Percentiles rank a stretch among this genome's conserved stretches.
Evolutionary conservation across 2,329 filamentous ascomycete species (phyloP).

Genomic region (Pseudogymnoascus sp.): DNA sequence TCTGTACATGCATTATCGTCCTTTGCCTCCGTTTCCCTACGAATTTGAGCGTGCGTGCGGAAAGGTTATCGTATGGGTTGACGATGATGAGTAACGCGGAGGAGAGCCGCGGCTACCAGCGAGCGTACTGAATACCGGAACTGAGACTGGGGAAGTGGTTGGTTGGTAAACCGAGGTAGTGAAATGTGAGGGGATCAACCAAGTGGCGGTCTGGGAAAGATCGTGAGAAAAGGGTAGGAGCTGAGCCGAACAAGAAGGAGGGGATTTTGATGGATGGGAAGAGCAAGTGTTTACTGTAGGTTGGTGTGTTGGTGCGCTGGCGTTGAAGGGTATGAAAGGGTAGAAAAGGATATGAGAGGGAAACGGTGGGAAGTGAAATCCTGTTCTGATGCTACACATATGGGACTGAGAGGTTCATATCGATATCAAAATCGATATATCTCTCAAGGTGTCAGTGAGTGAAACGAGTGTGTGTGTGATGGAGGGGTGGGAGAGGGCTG

Average conservation of each 20-base stretch:
- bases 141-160: neutral
- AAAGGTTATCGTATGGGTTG: neutral
- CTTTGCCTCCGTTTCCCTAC: neutral
- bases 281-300: neutral
- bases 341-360: neutral
- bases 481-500: neutral
- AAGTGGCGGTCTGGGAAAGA: conserved; percentile 2
- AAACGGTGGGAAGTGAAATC: neutral
- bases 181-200: neutral
- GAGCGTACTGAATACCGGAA: neutral
- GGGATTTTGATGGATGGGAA: neutral
- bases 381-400: neutral
- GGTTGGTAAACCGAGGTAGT: neutral
- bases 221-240: neutral
- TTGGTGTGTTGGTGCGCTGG: neutral
- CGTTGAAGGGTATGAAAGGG: neutral
- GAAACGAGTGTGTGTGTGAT: neutral
- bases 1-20: neutral
- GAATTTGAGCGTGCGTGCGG: neutral
- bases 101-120: neutral
- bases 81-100: neutral
- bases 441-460: neutral
- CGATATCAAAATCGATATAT: neutral
- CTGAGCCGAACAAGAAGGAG: neutral
- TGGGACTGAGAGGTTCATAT: neutral